These are phyloP conservation scores for Xylaria longipes DNA, from an alignment of 495 filamentous ascomycete genomes.

Conservation along the genomic window DNA sequence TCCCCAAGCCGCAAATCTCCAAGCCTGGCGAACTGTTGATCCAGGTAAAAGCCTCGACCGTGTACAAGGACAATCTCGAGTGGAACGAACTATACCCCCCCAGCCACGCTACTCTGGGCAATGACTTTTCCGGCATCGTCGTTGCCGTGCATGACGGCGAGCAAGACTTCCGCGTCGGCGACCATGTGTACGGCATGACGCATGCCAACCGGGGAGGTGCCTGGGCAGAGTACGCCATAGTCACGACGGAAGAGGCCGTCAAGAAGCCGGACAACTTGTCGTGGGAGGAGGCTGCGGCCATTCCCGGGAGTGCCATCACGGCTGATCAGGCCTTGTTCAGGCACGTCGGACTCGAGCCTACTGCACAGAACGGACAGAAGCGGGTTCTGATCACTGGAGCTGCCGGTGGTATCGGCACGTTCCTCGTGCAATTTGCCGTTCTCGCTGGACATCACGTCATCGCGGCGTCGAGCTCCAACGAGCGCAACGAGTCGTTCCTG, in stretches of 20 bases:
- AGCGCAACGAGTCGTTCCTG: neutral
- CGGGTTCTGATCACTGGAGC: neutral
- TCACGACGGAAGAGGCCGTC: constrained; percentile 1
- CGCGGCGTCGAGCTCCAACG: neutral
- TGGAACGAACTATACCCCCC: constrained; percentile 4
- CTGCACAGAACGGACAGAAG: neutral
- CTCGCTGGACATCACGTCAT: neutral
- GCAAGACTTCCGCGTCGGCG: constrained; percentile 1
- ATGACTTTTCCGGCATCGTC: constrained; percentile 3
- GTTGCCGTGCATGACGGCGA: neutral
- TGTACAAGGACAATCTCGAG: constrained; percentile 1
- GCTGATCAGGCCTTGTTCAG: constrained; percentile 3
- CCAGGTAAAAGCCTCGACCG: neutral
- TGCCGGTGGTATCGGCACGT: neutral
- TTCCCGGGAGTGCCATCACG: neutral
- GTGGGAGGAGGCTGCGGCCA: neutral
- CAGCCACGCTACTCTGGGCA: neutral
- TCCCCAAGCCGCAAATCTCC: neutral
- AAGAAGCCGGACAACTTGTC: neutral
- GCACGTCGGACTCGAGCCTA: neutral
- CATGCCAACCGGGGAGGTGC: neutral
- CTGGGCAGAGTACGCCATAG: constrained; percentile 5
- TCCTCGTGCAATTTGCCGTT: neutral
- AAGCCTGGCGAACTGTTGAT: constrained; percentile 1
- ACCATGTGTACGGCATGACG: constrained; percentile 1